Base-by-base conservation (phyloP, 2,329 filamentous ascomycete genomes). In the Colletotrichum melonis region DNA sequence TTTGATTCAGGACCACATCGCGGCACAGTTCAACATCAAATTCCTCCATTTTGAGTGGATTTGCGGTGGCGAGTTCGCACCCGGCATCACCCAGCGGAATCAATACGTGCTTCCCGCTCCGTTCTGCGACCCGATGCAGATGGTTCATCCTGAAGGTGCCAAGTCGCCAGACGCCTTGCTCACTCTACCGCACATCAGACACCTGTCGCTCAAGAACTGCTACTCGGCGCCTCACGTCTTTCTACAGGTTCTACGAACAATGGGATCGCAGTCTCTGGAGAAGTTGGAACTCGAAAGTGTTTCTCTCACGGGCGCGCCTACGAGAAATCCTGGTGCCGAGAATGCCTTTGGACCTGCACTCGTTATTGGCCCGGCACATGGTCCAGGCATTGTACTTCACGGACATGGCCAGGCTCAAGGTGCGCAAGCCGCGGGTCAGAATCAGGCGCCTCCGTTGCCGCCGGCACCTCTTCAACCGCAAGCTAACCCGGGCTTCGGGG, bases 151-250 rank as follows among this genome's bases (percentile, higher is more conserved):
- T 1, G 76, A 80, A 7, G 76, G 78, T n/a, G 80, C 83, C 5
- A 79, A 79, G 46, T 78, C 78, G 12, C 77, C 79, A 49, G 77
- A 82, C 1, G 78, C 82, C 32, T 71, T 91, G 6, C 78, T 92
- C n/a, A 79, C 80, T 1, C 85, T 94, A 57, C 89, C 88, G 3
- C 80, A 89, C 76, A 80, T 94, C 28, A 84, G 89, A 73, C 84
- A 90, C 63, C 80, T 94, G 2, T 91, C 88, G 0, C 82, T 94
- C 9, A 89, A 89, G 76, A 94, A 94, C 76, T 93, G 92, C 81
- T 94, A 92, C 91, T 83, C 90, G 14, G 88, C 88, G 3, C 92
- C 92, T 0, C 83, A 87, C 54, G 84, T 90, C 1, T 84, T 94
- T 38, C 78, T 87, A 38, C 82, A 85, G 12, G 85, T 91, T 64